Conservation (phyloP, 768 basidiomycete genomes). For the Saitozyma sp. region DNA sequence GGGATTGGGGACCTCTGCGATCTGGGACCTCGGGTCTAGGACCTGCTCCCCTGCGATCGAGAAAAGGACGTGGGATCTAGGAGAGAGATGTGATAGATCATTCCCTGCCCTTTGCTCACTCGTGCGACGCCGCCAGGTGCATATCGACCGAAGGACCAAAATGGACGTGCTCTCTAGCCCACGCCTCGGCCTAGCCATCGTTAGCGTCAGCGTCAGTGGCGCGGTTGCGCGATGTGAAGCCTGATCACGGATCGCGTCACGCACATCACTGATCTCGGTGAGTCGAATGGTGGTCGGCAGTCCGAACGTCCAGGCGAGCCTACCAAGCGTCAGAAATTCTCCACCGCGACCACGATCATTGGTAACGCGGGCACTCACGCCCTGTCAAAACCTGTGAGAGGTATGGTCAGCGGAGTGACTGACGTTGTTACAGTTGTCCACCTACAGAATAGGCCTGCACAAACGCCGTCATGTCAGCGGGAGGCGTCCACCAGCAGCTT, state of each 20-base stretch:
- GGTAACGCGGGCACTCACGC: constrained; percentile 12
- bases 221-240: too few relatives aligned
- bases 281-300: constrained; percentile 22
- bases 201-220: background rate
- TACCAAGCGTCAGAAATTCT: background rate
- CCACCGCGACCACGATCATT: too few relatives aligned
- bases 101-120: constrained; percentile 11
- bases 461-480: too few relatives aligned
- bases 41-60: too few relatives aligned
- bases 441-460: constrained; percentile 28
- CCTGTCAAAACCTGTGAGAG: constrained; percentile 25
- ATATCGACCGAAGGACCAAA: constrained; percentile 25
- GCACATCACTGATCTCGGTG: constrained; percentile 27
- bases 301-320: constrained; percentile 18
- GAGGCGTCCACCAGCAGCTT: too few relatives aligned
- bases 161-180: constrained; percentile 31
- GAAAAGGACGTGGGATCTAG: too few relatives aligned
- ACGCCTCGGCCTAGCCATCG: constrained; percentile 16
- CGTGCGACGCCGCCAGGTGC: constrained; percentile 30
- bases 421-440: background rate
- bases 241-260: background rate
- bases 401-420: background rate
- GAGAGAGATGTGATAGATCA: too few relatives aligned
- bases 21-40: too few relatives aligned
- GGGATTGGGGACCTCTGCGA: too few relatives aligned